Evolutionary conservation across 2,329 filamentous ascomycete genomes (phyloP).

Genomic region (Pseudogymnoascus sp.): DNA sequence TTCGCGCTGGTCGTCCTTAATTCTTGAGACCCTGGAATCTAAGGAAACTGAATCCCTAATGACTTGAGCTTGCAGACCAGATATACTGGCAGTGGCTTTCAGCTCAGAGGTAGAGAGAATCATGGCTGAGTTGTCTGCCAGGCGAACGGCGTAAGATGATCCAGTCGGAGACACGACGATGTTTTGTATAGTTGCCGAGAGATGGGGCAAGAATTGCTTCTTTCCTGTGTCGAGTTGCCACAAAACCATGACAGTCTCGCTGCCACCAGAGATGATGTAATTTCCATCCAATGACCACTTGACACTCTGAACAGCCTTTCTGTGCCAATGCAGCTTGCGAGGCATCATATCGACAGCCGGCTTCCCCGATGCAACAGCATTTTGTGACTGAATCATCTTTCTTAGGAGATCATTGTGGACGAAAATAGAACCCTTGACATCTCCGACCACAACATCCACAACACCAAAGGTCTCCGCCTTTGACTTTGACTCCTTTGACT

Average conservation of each 20-base stretch:
- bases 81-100: slow-evolving; percentile 73
- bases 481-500: slow-evolving; percentile 19
- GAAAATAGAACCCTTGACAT: slow-evolving; percentile 67
- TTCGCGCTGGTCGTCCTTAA: slow-evolving; percentile 28
- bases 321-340: slow-evolving; percentile 83
- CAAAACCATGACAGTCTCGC: slow-evolving; percentile 79
- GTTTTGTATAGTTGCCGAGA: slow-evolving; percentile 76
- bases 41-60: slow-evolving; percentile 44
- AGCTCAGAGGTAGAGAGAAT: slow-evolving; percentile 84
- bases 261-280: slow-evolving; percentile 88
- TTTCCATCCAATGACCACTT: slow-evolving; percentile 96
- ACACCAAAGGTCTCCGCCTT: slow-evolving; percentile 31
- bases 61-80: slow-evolving; percentile 65
- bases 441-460: slow-evolving; percentile 72
- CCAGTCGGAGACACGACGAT: slow-evolving; percentile 74
- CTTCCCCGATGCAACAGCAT: slow-evolving; percentile 16
- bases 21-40: slow-evolving; percentile 45
- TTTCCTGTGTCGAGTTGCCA: slow-evolving; percentile 89
- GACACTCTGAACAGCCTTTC: slow-evolving; percentile 70
- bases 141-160: slow-evolving; percentile 71
- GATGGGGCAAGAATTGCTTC: slow-evolving; percentile 79
- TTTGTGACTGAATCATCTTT: slow-evolving; percentile 43
- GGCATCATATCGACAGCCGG: slow-evolving; percentile 33
- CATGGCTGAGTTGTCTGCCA: slow-evolving; percentile 90
- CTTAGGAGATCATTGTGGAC: slow-evolving; percentile 70